These are phyloP conservation scores for Cercospora berteroae DNA, from an alignment of 2,329 filamentous ascomycete species.

Conservation along the genomic window DNA sequence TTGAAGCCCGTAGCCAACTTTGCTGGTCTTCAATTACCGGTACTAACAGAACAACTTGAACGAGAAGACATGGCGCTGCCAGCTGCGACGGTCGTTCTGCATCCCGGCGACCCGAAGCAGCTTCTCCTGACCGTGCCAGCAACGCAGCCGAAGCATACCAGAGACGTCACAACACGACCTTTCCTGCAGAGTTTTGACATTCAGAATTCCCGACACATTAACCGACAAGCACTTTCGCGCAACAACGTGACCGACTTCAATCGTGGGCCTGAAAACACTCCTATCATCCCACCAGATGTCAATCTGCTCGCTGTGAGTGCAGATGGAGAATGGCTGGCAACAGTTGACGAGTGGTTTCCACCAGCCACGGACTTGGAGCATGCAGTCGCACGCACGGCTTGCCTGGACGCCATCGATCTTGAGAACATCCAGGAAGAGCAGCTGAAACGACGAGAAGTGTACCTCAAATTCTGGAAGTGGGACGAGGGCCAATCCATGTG, in stretches of 20 bases:
- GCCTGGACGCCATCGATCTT: constrained; percentile 32
- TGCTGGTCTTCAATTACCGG: constrained; percentile 68
- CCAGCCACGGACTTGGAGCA: constrained; percentile 65
- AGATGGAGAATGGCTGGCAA: constrained; percentile 87
- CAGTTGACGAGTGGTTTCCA: constrained; percentile 86
- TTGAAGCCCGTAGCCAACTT: constrained; percentile 81
- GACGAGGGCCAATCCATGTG: constrained; percentile 56
- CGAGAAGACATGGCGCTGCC: constrained; percentile 15
- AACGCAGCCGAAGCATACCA: constrained; percentile 45
- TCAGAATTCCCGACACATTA: constrained; percentile 71
- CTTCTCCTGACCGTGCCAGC: constrained; percentile 53
- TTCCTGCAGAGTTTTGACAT: constrained; percentile 85
- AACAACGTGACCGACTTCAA: constrained; percentile 84
- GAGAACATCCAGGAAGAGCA: constrained; percentile 42
- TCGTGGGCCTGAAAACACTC: constrained; percentile 66
- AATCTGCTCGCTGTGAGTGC: constrained; percentile 71
- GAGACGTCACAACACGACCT: constrained; percentile 46
- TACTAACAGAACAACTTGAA: constrained; percentile 12
- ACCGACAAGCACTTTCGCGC: constrained; percentile 83
- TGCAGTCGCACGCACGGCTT: constrained; percentile 41
- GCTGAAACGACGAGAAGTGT: constrained; percentile 63
- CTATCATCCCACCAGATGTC: constrained; percentile 74
- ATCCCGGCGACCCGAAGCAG: constrained; percentile 43
- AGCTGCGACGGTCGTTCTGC: constrained; percentile 39
- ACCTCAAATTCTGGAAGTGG: constrained; percentile 87